These are phyloP conservation scores for Alternaria sp. DNA, from an alignment of 2,329 filamentous ascomycete species.

Conservation along the genomic window DNA sequence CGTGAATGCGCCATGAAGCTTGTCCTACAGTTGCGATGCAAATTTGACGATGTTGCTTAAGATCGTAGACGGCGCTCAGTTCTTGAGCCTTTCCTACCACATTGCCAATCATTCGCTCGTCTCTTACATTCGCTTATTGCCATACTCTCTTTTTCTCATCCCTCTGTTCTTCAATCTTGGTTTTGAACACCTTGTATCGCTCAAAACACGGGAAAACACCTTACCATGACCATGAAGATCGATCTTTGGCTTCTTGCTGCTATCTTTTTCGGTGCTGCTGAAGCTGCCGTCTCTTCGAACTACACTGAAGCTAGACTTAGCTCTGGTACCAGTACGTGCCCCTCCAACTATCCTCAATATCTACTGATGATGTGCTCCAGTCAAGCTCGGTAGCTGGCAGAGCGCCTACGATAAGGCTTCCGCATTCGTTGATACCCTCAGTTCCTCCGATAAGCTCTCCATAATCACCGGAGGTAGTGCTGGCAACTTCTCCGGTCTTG, in stretches of 20 bases:
- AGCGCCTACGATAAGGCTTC: slow-evolving; percentile 43
- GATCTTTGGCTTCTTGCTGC: neutral
- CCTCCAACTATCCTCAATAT: neutral
- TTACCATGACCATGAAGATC: neutral
- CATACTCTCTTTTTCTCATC: neutral
- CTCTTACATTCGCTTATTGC: neutral
- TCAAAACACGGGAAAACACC: neutral
- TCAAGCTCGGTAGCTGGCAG: slow-evolving; percentile 18
- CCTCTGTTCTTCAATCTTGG: neutral
- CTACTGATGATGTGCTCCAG: neutral
- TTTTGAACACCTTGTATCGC: neutral
- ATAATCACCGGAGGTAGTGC: slow-evolving; percentile 34
- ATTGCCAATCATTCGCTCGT: neutral
- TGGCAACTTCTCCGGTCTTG: slow-evolving; percentile 15
- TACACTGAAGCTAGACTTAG: neutral
- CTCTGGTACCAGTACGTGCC: neutral
- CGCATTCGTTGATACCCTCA: slow-evolving; percentile 48
- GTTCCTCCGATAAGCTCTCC: slow-evolving; percentile 52
- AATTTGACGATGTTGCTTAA: neutral
- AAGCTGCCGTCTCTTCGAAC: neutral
- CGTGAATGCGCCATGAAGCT: neutral
- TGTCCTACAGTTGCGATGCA: neutral
- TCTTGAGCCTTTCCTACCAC: neutral
- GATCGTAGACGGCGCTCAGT: neutral
- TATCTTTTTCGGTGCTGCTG: neutral